These are phyloP conservation scores for Fomitopsis schrenkii DNA, from an alignment of 1,284 basidiomycete genomes.

Conservation along the genomic window DNA sequence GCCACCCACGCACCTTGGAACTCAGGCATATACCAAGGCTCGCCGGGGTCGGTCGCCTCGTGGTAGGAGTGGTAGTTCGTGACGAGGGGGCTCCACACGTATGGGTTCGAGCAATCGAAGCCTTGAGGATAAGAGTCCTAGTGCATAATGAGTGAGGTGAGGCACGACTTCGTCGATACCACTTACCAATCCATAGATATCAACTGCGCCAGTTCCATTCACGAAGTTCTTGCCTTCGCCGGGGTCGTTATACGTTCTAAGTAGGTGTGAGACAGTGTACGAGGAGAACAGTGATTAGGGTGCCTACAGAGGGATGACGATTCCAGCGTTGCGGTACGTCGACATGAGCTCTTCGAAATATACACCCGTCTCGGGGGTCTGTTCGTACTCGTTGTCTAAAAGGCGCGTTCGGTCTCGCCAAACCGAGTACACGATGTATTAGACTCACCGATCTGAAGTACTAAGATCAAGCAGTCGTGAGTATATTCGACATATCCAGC, in stretches of 20 bases:
- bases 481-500: too few relatives aligned
- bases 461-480: constrained; percentile 25
- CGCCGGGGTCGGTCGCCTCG: constrained; percentile 46
- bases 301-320: constrained; percentile 57
- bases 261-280: not conserved
- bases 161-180: too few relatives aligned
- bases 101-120: constrained; percentile 70
- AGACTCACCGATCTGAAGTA: constrained; percentile 60
- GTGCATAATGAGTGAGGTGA: not conserved
- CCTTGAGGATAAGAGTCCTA: constrained; percentile 68
- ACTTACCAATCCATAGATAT: constrained; percentile 47
- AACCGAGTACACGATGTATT: not conserved
- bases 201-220: constrained; percentile 58
- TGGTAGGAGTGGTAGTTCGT: constrained; percentile 61
- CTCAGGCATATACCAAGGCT: constrained; percentile 65
- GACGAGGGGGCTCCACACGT: constrained; percentile 52
- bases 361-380: constrained; percentile 42
- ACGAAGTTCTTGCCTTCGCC: constrained; percentile 59
- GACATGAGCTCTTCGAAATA: constrained; percentile 66
- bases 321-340: constrained; percentile 48
- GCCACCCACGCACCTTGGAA: constrained; percentile 30
- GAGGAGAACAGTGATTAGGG: not conserved
- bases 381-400: constrained; percentile 74
- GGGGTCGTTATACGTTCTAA: constrained; percentile 65
- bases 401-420: not conserved